Evolutionary conservation across 768 basidiomycete species (phyloP), one percentile per base, ranked within the genome.

Genomic region (Russula earlei): DNA sequence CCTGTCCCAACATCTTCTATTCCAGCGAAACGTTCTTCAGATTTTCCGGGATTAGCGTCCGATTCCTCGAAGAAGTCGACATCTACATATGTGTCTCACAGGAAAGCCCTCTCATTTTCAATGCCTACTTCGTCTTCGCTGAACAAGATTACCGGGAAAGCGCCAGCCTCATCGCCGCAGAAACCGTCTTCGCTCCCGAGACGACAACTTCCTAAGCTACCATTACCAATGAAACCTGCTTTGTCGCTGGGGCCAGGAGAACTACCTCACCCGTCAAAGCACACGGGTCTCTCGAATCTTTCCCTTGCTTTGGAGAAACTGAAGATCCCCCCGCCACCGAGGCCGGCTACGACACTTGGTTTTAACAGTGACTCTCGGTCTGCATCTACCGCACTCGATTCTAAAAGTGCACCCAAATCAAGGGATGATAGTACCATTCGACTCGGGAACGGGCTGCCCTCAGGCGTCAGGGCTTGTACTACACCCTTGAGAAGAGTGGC

Each of bases 261-360:
- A 1, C 54, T 44, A 54, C 19, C 60, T 55, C 34, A 58, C 62
- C 38, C 59, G 15, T 27, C 61, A 19, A 67, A 60, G 37, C 63
- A 36, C 15, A 55, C 52, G 12, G 51, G 53, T n/a, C 67, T 89
- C n/a, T 79, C 80, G 5, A 84, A 77, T 5, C 71, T 89, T 14
- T 80, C 83, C 9, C 76, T 74, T 58, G 87, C 87, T 3, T 69
- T 90, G 25, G 82, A 87, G 64, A 85, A 82, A 63, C 73, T 89
- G n/a, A 74, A 75, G 25, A 77, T 79, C 67, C 85, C 82, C 0
- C 76, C 82, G 2, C 86, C 84, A 3, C 74, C 74, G 22, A 68
- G 85, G 40, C 85, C 87, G 1, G 85, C 77, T 52, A 85, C 85
- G 2, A 85, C 81, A 54, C 68, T 87, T 71, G 87, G 84, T 31